These are phyloP conservation scores for Entomortierella lignicola DNA, from an alignment of 192 early-diverging fungal species.

Conservation along the genomic window DNA sequence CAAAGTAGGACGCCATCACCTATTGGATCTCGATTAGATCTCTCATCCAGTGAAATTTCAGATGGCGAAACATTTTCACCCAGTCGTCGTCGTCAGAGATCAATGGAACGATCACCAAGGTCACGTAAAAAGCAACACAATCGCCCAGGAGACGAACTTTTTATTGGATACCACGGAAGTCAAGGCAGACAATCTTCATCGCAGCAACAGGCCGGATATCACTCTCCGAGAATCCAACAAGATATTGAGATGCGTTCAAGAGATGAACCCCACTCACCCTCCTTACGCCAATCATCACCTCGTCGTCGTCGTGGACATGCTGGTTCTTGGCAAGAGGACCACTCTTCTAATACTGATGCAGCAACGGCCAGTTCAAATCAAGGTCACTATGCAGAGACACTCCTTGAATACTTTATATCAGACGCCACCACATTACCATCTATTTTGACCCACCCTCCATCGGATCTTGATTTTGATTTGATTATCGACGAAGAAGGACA, in stretches of 20 bases:
- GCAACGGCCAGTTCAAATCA: slow-evolving; percentile 4
- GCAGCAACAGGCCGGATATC: slow-evolving; percentile 16
- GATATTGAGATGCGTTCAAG: slow-evolving; percentile 29
- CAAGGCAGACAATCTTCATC: slow-evolving; percentile 12
- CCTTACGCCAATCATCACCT: slow-evolving; percentile 11
- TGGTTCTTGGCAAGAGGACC: slow-evolving; percentile 23
- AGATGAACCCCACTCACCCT: slow-evolving; percentile 19
- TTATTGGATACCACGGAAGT: slow-evolving; percentile 31
- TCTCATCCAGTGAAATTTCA: slow-evolving; percentile 40
- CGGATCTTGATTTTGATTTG: slow-evolving; percentile 83
- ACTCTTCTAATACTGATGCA: slow-evolving; percentile 3
- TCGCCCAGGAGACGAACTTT: slow-evolving; percentile 43
- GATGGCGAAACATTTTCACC: slow-evolving; percentile 37
- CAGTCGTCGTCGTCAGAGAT: slow-evolving; percentile 22
- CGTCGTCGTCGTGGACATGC: slow-evolving; percentile 29
- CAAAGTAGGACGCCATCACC: slow-evolving; percentile 46
- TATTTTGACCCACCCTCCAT: slow-evolving; percentile 62
- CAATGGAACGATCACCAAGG: slow-evolving; percentile 20
- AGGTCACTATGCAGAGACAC: slow-evolving; percentile 39
- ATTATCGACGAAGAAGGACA: slow-evolving; percentile 97
- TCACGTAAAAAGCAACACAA: slow-evolving; percentile 28
- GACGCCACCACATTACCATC: slow-evolving; percentile 64
- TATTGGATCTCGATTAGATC: slow-evolving; percentile 8
- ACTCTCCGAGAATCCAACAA: slow-evolving; percentile 4
- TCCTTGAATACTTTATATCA: slow-evolving; percentile 55